Base-by-base conservation (phyloP, 257 asterid genomes). In the Solanum pinnatisectum region DNA sequence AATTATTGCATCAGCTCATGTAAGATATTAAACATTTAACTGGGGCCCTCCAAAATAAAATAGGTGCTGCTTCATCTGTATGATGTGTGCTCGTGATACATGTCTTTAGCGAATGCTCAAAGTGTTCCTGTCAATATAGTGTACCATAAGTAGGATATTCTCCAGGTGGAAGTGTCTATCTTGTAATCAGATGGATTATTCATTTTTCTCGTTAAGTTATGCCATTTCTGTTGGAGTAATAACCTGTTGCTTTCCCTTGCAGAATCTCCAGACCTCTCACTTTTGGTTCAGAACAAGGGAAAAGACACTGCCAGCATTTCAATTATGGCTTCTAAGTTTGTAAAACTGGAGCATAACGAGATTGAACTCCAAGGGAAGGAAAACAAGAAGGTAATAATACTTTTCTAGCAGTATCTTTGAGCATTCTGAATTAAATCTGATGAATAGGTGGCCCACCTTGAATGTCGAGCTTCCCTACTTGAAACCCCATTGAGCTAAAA, bases 181-280 rank as follows among this genome's bases (percentile, higher is more conserved):
- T 16, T 22, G 49, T 36, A 32, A 49, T 32, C 18, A 10, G 27
- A 81, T 49, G 44, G 15, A 30, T 46, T 32, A 20, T 32, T 18
- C 86, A 49, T 4, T 82, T 81, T 32, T 82, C 16, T 49, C 11
- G 12, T 49, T 46, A 9, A 25, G 18, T 30, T 11, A 10, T 18
- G 44, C 11, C 85, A 6, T 10, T 30, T 22, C 40, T 15, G 44
- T 49, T 30, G 37, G 44, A 49, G 27, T 46, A 49, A 18, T 49
- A 6, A 49, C 86, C 68, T 82, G 30, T 88, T 89, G 70, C 87
- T 89, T 83, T 90, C 87, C 78, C 37, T 83, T 59, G 88, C 96
- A 96, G 99, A 96, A 67, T 93, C 98, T 77, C 97, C 98, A 37
- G 93, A 92, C 6, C 96, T 94, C 87, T 96, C 98, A 10, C 96